A percentile compares a stretch with the other conserved stretches of the same genome.
These are phyloP conservation scores for Malassezia furfur DNA, from an alignment of 1,284 basidiomycete genomes.

Conservation along the genomic window DNA sequence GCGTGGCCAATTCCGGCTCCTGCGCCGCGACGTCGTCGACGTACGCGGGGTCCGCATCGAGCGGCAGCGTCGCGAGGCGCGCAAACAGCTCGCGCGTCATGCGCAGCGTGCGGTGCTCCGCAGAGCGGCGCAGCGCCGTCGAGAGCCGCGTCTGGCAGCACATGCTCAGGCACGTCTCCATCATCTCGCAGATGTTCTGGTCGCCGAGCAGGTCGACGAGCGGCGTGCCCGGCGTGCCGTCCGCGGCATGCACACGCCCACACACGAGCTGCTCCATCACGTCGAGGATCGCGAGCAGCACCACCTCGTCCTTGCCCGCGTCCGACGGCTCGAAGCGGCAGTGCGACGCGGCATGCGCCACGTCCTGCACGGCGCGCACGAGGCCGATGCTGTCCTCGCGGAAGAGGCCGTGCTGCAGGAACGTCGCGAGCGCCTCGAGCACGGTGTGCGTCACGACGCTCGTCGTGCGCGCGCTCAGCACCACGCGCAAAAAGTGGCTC, in stretches of 20 bases:
- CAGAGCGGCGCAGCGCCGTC: conserved; percentile 78
- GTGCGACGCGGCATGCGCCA: conserved; percentile 80
- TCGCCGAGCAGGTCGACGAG: conserved; percentile 55
- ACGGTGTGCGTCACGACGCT: conserved; percentile 87
- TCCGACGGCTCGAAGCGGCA: conserved; percentile 98
- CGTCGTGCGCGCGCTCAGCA: conserved; percentile 82
- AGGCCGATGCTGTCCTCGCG: conserved; percentile 48
- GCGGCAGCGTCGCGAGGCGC: conserved; percentile 58
- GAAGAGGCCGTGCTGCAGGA: conserved; percentile 71
- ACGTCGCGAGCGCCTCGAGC: conserved; percentile 72
- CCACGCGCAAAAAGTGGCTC: conserved; percentile 69
- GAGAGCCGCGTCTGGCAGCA: conserved; percentile 91
- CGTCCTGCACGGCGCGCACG: conserved; percentile 61
- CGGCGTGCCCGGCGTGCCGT: not conserved
- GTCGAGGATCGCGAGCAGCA: conserved; percentile 79
- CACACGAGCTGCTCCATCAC: conserved; percentile 70
- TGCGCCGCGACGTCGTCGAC: conserved; percentile 22
- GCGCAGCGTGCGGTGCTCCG: conserved; percentile 82
- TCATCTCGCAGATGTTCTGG: conserved; percentile 91
- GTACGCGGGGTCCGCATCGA: conserved; percentile 35
- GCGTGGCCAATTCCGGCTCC: conserved; percentile 32
- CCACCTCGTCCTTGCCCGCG: conserved; percentile 73
- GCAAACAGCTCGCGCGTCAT: conserved; percentile 74
- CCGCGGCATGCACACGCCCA: conserved; percentile 52
- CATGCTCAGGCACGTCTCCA: conserved; percentile 93